Evolutionary conservation across 208 protist species (phyloP).

Genomic region (Leishmania tropica): DNA sequence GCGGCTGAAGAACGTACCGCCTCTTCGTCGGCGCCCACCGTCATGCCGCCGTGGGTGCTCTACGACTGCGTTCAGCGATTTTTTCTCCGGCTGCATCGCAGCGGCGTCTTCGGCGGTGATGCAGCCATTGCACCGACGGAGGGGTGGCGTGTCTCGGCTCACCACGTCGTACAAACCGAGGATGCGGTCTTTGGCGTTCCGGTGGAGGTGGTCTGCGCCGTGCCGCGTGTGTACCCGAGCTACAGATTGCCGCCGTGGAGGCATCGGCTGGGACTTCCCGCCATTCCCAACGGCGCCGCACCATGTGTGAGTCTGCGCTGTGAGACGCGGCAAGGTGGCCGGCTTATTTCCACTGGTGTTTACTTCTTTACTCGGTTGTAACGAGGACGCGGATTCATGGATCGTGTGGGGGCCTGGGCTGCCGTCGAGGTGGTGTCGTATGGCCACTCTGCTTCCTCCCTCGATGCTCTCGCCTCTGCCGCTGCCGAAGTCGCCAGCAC

Average conservation of each 20-base stretch:
- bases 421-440: background rate
- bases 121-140: background rate
- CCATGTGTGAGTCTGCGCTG: slow-evolving; percentile 63
- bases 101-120: slow-evolving; percentile 1
- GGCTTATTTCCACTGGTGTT: slow-evolving; percentile 43
- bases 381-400: background rate
- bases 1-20: background rate
- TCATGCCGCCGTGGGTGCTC: slow-evolving; percentile 70
- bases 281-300: background rate
- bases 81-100: slow-evolving; percentile 33
- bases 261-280: slow-evolving; percentile 64
- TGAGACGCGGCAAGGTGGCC: slow-evolving; percentile 69
- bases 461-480: background rate
- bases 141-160: slow-evolving; percentile 48
- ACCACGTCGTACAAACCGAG: slow-evolving; percentile 49
- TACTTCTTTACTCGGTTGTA: slow-evolving; percentile 46
- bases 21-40: background rate
- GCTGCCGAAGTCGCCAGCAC: background rate
- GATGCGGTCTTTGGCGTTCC: slow-evolving; percentile 50
- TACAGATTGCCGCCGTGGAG: slow-evolving; percentile 81
- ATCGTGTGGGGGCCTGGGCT: background rate
- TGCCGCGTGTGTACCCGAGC: slow-evolving; percentile 43
- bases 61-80: slow-evolving; percentile 51
- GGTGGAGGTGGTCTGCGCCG: slow-evolving; percentile 63
- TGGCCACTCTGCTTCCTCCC: background rate